Base-by-base conservation (phyloP, 352 stramenopile species). In the Phytophthora ohioensis region DNA sequence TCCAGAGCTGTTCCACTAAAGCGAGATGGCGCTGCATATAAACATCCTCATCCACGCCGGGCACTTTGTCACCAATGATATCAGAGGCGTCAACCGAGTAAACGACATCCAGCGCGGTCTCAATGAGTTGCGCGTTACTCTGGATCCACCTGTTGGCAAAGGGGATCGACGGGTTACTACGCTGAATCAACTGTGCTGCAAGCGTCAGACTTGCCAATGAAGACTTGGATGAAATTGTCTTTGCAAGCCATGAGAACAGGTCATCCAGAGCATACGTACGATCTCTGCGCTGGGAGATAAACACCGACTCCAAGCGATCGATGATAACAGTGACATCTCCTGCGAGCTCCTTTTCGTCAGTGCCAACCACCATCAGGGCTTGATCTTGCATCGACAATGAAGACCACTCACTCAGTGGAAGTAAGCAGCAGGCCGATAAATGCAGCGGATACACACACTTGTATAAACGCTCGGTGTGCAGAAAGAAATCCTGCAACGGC, bases 1-100 rank as follows among this genome's bases (percentile, higher is more conserved):
- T 56, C 86, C 86, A 93, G 2, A 92, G 53, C 13, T 88, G 76
- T 49, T 93, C 84, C 0, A 87, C 73, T n/a, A 92, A 72, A 2
- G 64, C 48, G 11, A 63, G 21, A 52, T 80, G 68, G 4, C 54
- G 54, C 56, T 77, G 63, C 52, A 76, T 54, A 36, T 65, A 76
- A 17, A 51, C 43, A 36, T 77, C 63, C 2, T 63, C 45, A 39
- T 71, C 56, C 36, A 68, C 41, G 15, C 48, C 56, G 17, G 34
- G 30, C 21, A 54, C 8, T 60, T 71, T 73, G 10, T 46, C 57
- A 35, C 65, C 57, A 43, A 63, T 45, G 11, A 79, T 42, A 2
- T 62, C 42, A 27, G 69, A 64, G 7, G 54, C 30, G 27, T 78
- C 42, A 2, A 76, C 62, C n/a, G 77, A 71, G 51, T 79, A 88